phyloP scores from a whole-genome alignment of 306 rosid genomes.

The Cicer judaicum region DNA sequence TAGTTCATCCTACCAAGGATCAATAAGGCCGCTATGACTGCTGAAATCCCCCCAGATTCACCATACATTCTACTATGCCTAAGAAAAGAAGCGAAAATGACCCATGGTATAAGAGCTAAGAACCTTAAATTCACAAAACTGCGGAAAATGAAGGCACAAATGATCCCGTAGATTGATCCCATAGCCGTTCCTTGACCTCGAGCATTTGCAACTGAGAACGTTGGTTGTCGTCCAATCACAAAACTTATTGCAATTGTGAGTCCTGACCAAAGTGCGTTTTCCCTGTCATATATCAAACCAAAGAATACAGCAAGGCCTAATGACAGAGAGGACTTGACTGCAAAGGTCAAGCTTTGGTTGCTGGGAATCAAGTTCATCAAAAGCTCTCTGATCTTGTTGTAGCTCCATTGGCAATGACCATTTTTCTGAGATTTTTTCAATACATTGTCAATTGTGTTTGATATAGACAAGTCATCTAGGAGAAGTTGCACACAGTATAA shows the following conservation, averaged over 20 bases:
- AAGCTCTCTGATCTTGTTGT: constrained; percentile 36
- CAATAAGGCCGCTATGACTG: constrained; percentile 72
- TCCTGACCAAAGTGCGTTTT: constrained; percentile 80
- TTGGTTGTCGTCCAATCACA: constrained; percentile 63
- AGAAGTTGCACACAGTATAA: constrained; percentile 67
- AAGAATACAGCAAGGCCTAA: constrained; percentile 71
- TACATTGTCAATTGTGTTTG: constrained; percentile 29
- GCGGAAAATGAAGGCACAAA: constrained; percentile 57
- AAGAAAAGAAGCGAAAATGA: constrained; percentile 64
- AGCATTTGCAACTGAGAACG: constrained; percentile 67
- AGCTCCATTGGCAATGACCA: constrained; percentile 21
- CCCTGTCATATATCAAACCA: constrained; percentile 63
- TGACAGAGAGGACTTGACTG: constrained; percentile 72
- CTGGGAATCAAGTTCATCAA: constrained; percentile 49
- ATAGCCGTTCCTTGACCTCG: constrained; percentile 81
- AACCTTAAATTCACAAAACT: constrained; percentile 46
- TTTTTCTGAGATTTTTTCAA: constrained; percentile 23
- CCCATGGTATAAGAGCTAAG: constrained; percentile 71
- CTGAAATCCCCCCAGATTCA: constrained; percentile 77
- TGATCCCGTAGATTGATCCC: constrained; percentile 76
- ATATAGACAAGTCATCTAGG: constrained; percentile 44
- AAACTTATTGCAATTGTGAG: constrained; percentile 70
- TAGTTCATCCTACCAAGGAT: constrained; percentile 74
- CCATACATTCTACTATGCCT: constrained; percentile 82
- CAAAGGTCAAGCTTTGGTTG: constrained; percentile 55